Evolutionary conservation across 202 grass and related monocot species (phyloP), one percentile per base, ranked within the genome.

Genomic region (Brachypodium distachyon): DNA sequence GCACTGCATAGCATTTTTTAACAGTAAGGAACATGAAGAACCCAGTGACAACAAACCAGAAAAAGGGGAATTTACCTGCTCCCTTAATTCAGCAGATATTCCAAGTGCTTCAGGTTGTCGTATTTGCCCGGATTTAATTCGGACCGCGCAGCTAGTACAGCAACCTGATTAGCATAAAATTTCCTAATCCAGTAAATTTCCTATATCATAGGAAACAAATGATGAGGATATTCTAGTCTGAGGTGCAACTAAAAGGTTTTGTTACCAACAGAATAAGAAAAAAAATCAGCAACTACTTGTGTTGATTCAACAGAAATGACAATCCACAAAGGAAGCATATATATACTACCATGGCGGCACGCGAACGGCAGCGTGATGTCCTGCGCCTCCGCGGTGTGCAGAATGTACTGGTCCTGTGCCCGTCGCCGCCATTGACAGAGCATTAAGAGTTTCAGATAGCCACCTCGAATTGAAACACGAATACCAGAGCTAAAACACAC

Each of bases 21-120:
- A 18, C 32, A 49, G 9, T 61, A 56, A 76, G n/a, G 27, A 69
- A 27, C 9, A 36, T 53, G 54, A 48, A 37, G 13, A 47, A 16
- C 57, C 47, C 41, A 72, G 25, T n/a, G 47, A 61, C 17, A 73
- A 11, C 7, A 33, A 12, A 32, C 25, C 27, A 49, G 19, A 13
- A 66, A 33, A 73, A 28, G 67, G 14, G 7, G 21, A n/a, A 3
- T 52, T 59, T 70, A 98, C 91, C 91, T 90, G 53, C 23, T 82
- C 80, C 77, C 88, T 98, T 54, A 94, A 78, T 75, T 98, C 89
- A 55, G 91, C 77, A 68, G 89, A 98, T 94, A 98, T 98, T 61
- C 95, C 95, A 69, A 98, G 91, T 53, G 91, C 95, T 87, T 94
- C 89, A 52, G 95, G 95, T 74, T 98, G 95, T 55, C 77, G 92